A percentile compares a stretch with the other conserved stretches of the same genome.
Evolutionary conservation across 2,329 filamentous ascomycete species (phyloP).

Genomic region (Trichophyton schoenleinii): DNA sequence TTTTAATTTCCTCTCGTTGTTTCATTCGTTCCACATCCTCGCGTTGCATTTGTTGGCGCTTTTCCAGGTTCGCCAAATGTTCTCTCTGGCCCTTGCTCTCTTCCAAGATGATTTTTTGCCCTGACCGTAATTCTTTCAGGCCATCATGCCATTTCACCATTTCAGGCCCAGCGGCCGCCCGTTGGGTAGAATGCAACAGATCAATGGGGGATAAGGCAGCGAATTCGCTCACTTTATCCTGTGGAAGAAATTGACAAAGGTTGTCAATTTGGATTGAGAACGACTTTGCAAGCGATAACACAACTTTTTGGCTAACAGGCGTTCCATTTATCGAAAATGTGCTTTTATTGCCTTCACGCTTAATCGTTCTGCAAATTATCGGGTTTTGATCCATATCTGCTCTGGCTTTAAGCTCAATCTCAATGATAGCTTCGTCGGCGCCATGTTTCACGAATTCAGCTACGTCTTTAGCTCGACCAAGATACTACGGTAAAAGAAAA

Average conservation of each 20-base stretch:
- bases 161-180: constrained; percentile 69
- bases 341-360: constrained; percentile 66
- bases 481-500: constrained; percentile 37
- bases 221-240: constrained; percentile 92
- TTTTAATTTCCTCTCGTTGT: constrained; percentile 58
- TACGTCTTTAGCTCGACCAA: constrained; percentile 73
- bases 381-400: constrained; percentile 49
- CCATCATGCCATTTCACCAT: constrained; percentile 68
- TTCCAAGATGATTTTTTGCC: constrained; percentile 53
- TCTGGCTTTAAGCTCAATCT: constrained; percentile 72
- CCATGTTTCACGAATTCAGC: constrained; percentile 92
- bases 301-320: constrained; percentile 45
- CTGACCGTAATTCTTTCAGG: constrained; percentile 56
- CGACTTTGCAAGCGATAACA: constrained; percentile 54
- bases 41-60: constrained; percentile 59
- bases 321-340: constrained; percentile 66
- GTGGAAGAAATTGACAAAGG: constrained; percentile 89
- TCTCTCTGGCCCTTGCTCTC: constrained; percentile 49
- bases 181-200: constrained; percentile 70
- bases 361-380: constrained; percentile 63
- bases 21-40: constrained; percentile 72
- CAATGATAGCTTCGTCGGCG: constrained; percentile 61
- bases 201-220: constrained; percentile 70
- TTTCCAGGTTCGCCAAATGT: constrained; percentile 54
- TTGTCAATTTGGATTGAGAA: constrained; percentile 95